These are phyloP conservation scores for Aspergillus pseudoviridinutans DNA, from an alignment of 2,329 filamentous ascomycete species.

Conservation along the genomic window DNA sequence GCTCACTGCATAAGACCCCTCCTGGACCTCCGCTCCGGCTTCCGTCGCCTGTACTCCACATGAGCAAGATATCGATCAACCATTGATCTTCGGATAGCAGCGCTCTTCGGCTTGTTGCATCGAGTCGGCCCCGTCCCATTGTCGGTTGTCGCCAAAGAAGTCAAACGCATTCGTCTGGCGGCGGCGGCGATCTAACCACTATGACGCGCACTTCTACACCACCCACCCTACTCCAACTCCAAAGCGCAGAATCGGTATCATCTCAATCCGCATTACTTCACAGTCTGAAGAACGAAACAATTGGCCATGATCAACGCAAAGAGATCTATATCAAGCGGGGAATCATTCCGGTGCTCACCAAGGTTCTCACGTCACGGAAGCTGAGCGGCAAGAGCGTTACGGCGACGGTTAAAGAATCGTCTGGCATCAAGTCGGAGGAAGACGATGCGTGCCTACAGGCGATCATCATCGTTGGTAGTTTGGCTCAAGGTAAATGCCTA, in stretches of 20 bases:
- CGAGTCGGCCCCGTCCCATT: not conserved
- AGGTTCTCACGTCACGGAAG: constrained; percentile 45
- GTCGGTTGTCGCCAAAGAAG: not conserved
- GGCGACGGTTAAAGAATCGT: constrained; percentile 24
- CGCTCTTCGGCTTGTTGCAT: not conserved
- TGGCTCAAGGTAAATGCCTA: constrained; percentile 66
- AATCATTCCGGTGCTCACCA: constrained; percentile 53
- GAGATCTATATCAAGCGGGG: constrained; percentile 71
- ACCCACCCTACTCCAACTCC: constrained; percentile 56
- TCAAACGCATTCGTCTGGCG: constrained; percentile 10
- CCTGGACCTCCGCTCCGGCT: not conserved
- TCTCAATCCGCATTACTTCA: constrained; percentile 57
- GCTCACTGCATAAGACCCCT: not conserved
- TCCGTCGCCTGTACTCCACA: not conserved
- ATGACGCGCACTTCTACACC: constrained; percentile 56
- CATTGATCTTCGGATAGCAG: not conserved
- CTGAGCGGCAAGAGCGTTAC: constrained; percentile 29
- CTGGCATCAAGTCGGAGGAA: constrained; percentile 52
- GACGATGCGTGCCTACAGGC: constrained; percentile 70
- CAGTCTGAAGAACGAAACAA: constrained; percentile 79
- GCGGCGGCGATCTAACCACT: constrained; percentile 30
- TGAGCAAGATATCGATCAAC: not conserved
- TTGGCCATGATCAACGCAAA: constrained; percentile 85
- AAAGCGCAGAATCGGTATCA: constrained; percentile 46
- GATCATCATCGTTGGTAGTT: constrained; percentile 77